phyloP scores from a whole-genome alignment of 371 early-diverging fungal species.

The Zopfochytrium polystomum region DNA sequence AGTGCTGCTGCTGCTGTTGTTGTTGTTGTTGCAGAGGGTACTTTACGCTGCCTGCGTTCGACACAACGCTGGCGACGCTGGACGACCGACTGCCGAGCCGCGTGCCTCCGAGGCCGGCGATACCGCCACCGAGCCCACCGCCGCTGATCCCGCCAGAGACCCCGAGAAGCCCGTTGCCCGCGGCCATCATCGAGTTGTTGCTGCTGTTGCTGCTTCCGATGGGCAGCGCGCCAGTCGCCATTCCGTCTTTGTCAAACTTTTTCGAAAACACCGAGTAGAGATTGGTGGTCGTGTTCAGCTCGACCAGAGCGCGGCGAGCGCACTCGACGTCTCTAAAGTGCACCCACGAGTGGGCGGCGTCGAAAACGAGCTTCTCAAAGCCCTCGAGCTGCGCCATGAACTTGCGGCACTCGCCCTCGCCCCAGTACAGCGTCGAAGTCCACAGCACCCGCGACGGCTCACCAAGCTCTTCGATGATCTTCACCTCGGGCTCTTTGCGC shows the following conservation, averaged over 20 bases:
- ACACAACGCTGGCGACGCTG: no score
- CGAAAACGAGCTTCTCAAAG: slow-evolving; percentile 25
- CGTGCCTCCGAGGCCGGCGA: no score
- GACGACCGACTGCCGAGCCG: no score
- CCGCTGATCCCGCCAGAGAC: no score
- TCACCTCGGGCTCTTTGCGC: slow-evolving; percentile 26
- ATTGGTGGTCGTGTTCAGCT: slow-evolving; percentile 28
- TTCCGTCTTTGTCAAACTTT: slow-evolving; percentile 19
- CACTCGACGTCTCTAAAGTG: slow-evolving; percentile 20
- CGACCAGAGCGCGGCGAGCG: slow-evolving; percentile 16
- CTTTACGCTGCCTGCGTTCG: no score
- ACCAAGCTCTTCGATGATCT: slow-evolving; percentile 21
- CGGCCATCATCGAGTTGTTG: no score
- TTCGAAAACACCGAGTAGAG: slow-evolving; percentile 27
- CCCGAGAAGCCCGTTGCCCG: no score
- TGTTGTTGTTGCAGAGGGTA: no score
- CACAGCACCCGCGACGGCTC: slow-evolving; percentile 25
- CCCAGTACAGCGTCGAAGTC: slow-evolving; percentile 26
- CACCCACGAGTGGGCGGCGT: slow-evolving; percentile 22
- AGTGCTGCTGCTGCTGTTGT: no score
- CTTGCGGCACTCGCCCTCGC: slow-evolving; percentile 22
- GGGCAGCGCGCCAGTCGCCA: not conserved
- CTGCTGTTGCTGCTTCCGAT: not conserved
- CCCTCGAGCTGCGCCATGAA: slow-evolving; percentile 19
- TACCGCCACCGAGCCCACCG: no score